Conservation (phyloP, 2,329 filamentous ascomycete species). For the Nemania serpens region DNA sequence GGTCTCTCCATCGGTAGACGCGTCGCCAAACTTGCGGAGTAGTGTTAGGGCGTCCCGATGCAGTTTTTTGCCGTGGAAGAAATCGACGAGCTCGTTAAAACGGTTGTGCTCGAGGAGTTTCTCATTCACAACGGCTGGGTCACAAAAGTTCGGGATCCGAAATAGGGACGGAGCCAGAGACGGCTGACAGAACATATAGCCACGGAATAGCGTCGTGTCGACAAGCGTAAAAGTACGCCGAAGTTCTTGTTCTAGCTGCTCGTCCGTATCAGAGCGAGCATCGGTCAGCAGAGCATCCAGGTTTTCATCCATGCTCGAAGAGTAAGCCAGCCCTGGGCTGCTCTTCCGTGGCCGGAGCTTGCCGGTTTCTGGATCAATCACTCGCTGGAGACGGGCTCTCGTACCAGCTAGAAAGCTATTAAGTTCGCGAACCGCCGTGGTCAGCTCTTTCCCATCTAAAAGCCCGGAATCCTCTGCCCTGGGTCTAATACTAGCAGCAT, state of each 20-base stretch:
- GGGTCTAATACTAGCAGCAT: constrained; percentile 57
- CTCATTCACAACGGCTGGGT: constrained; percentile 92
- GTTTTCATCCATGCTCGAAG: constrained; percentile 33
- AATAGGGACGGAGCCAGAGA: constrained; percentile 87
- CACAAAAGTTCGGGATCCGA: constrained; percentile 95
- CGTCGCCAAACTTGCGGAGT: constrained; percentile 75
- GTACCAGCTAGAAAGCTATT: constrained; percentile 89
- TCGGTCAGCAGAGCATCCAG: constrained; percentile 45
- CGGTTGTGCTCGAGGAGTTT: constrained; percentile 85
- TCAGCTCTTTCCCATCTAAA: constrained; percentile 81
- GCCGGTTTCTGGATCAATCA: constrained; percentile 66
- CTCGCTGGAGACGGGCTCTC: constrained; percentile 66
- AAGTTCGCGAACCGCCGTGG: constrained; percentile 78
- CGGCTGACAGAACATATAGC: constrained; percentile 91
- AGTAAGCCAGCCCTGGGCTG: constrained; percentile 50
- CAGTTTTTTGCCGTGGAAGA: constrained; percentile 92
- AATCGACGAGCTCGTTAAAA: constrained; percentile 95
- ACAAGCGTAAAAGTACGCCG: constrained; percentile 80
- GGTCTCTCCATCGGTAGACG: constrained; percentile 44
- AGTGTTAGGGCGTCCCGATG: constrained; percentile 86
- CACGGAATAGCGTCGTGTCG: constrained; percentile 91
- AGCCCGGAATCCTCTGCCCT: constrained; percentile 54
- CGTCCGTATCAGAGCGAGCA: constrained; percentile 54
- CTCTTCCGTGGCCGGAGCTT: constrained; percentile 59
- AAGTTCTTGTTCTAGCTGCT: constrained; percentile 72